phyloP scores from a whole-genome alignment of 2,329 filamentous ascomycete species.

The Sodiomyces alkalinus region DNA sequence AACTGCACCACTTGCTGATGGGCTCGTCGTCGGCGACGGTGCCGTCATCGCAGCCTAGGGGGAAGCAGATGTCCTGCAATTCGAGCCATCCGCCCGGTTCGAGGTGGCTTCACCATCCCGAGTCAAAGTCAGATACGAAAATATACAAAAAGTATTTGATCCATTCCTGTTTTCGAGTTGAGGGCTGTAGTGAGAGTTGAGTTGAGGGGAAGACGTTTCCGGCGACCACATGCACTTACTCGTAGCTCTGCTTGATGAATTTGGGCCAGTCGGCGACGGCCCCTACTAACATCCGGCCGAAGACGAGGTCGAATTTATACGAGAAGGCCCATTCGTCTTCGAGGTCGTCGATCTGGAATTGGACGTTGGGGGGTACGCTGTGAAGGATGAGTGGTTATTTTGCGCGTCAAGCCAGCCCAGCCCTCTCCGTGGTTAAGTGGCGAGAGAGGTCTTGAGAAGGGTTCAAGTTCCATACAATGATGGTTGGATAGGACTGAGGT shows the following conservation, averaged over 20 bases:
- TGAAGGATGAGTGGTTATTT: no score
- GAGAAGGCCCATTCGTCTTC: slow-evolving; percentile 35
- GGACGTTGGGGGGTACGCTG: slow-evolving; percentile 35
- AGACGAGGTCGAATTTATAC: slow-evolving; percentile 37
- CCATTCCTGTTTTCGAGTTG: no score
- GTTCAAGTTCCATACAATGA: background rate
- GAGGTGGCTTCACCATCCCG: slow-evolving; percentile 10
- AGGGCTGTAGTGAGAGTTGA: no score
- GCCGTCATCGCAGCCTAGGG: slow-evolving; percentile 19
- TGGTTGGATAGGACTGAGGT: slow-evolving; percentile 2
- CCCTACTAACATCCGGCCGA: slow-evolving; percentile 33
- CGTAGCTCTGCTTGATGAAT: slow-evolving; percentile 28
- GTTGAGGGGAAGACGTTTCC: slow-evolving; percentile 1
- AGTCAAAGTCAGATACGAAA: no score
- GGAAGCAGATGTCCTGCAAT: slow-evolving; percentile 7
- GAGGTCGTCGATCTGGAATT: slow-evolving; percentile 39
- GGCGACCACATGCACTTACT: no score
- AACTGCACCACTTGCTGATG: slow-evolving; percentile 13
- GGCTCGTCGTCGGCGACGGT: slow-evolving; percentile 18
- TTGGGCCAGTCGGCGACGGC: slow-evolving; percentile 32
- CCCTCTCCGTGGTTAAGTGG: no score
- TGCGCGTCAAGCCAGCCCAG: no score
- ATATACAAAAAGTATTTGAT: no score
- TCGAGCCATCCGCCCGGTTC: slow-evolving; percentile 27
- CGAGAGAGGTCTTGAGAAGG: background rate